Evolutionary conservation across 2,329 filamentous ascomycete genomes (phyloP).

Genomic region (Talaromyces piceae): DNA sequence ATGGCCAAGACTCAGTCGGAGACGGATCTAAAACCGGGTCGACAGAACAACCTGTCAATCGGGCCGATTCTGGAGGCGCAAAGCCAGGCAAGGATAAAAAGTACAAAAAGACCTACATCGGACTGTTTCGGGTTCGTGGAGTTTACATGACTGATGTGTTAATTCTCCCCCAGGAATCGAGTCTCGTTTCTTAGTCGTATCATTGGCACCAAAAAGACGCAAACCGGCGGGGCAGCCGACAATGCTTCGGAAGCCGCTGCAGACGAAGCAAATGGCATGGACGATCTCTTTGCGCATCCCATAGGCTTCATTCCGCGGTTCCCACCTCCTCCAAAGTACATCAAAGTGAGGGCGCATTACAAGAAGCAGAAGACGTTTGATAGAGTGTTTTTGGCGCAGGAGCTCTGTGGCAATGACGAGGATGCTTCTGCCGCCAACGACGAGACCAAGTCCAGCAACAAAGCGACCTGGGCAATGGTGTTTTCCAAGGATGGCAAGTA

Average conservation of each 20-base stretch:
- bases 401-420: conserved; percentile 59
- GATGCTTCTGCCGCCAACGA: conserved; percentile 14
- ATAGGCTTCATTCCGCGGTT: conserved; percentile 78
- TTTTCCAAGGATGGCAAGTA: conserved; percentile 91
- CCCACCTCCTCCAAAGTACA: conserved; percentile 84
- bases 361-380: conserved; percentile 79
- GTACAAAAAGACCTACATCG: conserved; percentile 32
- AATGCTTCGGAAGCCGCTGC: conserved; percentile 65
- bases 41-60: conserved; percentile 23
- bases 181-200: conserved; percentile 85
- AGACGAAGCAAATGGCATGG: conserved; percentile 51
- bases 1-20: conserved; percentile 34
- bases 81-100: conserved; percentile 54
- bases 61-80: conserved; percentile 25
- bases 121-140: neutral
- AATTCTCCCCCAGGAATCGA: conserved; percentile 58
- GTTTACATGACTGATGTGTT: conserved; percentile 7
- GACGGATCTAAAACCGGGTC: conserved; percentile 16
- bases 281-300: conserved; percentile 72
- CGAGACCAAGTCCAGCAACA: conserved; percentile 24
- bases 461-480: conserved; percentile 84
- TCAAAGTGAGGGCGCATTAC: conserved; percentile 72
- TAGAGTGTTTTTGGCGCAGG: conserved; percentile 83
- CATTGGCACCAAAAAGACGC: conserved; percentile 64
- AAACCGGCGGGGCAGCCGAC: conserved; percentile 39